A percentile compares a stretch with the other conserved stretches of the same genome.
Conservation (phyloP, 2,329 filamentous ascomycete species). For the Aspergillus uvarum region DNA sequence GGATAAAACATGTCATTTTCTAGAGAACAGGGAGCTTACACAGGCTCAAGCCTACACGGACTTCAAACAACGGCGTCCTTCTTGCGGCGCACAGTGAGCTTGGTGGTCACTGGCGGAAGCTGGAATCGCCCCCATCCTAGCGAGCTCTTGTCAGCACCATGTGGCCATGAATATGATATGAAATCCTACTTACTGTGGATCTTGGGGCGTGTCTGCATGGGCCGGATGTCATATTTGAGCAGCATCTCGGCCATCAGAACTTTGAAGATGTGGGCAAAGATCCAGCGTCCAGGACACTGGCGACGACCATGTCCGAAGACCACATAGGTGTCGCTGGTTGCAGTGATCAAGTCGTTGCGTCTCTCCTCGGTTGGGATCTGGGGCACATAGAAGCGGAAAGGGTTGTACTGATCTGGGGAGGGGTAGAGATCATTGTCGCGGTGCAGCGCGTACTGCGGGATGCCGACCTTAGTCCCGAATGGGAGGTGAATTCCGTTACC, state of each 20-base stretch:
- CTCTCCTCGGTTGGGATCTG: slow-evolving; percentile 2
- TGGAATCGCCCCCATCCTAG: slow-evolving; percentile 18
- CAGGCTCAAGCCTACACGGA: not conserved
- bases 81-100: slow-evolving; percentile 13
- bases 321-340: slow-evolving; percentile 14
- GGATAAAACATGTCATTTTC: too few relatives aligned
- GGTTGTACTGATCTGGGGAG: slow-evolving; percentile 13
- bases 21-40: not conserved
- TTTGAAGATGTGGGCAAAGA: slow-evolving; percentile 16
- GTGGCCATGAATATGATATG: not conserved
- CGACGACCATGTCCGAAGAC: slow-evolving; percentile 18
- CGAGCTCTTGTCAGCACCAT: not conserved
- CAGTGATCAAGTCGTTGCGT: slow-evolving; percentile 9
- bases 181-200: slow-evolving; percentile 9
- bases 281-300: slow-evolving; percentile 16
- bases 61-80: not conserved
- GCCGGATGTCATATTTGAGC: slow-evolving; percentile 16
- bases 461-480: slow-evolving; percentile 15
- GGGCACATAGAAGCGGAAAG: slow-evolving; percentile 13
- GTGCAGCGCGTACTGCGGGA: slow-evolving; percentile 18
- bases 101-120: slow-evolving; percentile 13
- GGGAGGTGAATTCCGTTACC: slow-evolving; percentile 13
- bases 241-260: slow-evolving; percentile 15
- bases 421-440: slow-evolving; percentile 15
- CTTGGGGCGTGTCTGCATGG: slow-evolving; percentile 10